Base-by-base conservation (phyloP, 2,329 filamentous ascomycete species). In the Parascedosporium putredinis region DNA sequence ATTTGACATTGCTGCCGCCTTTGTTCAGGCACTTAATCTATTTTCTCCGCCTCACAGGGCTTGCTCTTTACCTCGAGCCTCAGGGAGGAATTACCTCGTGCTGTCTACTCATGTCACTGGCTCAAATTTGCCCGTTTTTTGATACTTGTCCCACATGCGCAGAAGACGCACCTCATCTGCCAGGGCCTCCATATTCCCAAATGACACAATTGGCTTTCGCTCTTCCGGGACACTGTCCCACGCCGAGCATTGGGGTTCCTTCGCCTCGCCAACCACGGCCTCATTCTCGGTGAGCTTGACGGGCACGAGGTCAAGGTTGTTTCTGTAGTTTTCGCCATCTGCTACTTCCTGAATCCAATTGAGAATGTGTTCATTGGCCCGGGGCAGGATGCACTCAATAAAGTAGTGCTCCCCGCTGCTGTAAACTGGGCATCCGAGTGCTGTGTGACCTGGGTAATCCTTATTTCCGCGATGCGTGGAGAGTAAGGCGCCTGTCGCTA, bases 381-480 rank as follows among this genome's bases (percentile, higher is more conserved):
- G 62, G 10, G 83, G 68, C 48, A 90, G 72, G 53, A 87, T 74
- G 33, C 71, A 69, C 62, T 94, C 86, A 6, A 67, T 67, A 58
- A 79, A 71, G 29, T 71, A 60, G 1, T 65, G 57, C 53, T 85
- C 79, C 3, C 83, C 83, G 2, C 82, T 76, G n/a, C 83, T 83
- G 63, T 84, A 84, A 53, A 81, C 75, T 4, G 84, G 84, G 55
- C 79, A 84, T 4, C 84, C 83, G 40, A 76, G 68, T 9, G 63
- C 55, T 0, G 69, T 68, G 58, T 72, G 67, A 33, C 60, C 56
- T 2, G 54, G 51, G 2, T 67, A 64, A 12, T 62, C 55, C 0
- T 64, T 60, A 55, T 76, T 78, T 8, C 75, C 74, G 1, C 75
- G 68, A 1, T 76, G 75, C 0, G 75, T 42, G 3, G 38, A 8